phyloP scores from a whole-genome alignment of 495 filamentous ascomycete genomes.

The Trichoderma gamsii region DNA sequence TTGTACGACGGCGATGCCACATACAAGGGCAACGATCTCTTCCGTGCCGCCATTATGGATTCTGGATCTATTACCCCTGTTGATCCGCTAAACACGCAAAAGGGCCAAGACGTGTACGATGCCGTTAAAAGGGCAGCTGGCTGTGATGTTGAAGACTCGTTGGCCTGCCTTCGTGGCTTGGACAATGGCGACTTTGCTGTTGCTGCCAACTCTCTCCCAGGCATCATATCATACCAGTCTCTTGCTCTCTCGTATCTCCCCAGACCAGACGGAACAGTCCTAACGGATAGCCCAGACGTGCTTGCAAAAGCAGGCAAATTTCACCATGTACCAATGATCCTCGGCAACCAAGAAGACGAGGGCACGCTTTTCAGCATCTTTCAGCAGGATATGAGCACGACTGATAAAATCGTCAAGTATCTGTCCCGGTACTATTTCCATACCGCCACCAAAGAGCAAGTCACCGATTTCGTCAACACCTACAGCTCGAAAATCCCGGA shows the following conservation, averaged over 20 bases:
- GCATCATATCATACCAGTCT: slow-evolving; percentile 55
- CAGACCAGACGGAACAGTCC: slow-evolving; percentile 53
- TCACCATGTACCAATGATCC: slow-evolving; percentile 51
- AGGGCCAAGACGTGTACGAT: slow-evolving; percentile 49
- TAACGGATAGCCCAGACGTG: slow-evolving; percentile 52
- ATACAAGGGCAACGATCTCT: slow-evolving; percentile 47
- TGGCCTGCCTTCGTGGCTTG: slow-evolving; percentile 46
- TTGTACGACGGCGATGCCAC: slow-evolving; percentile 47
- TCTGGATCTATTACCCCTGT: slow-evolving; percentile 49
- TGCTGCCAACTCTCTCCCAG: slow-evolving; percentile 61
- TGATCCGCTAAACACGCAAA: slow-evolving; percentile 43
- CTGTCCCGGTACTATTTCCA: slow-evolving; percentile 52
- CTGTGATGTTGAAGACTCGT: slow-evolving; percentile 41
- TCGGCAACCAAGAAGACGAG: slow-evolving; percentile 55
- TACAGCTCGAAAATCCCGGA: slow-evolving; percentile 46
- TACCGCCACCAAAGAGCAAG: slow-evolving; percentile 33
- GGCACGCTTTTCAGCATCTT: slow-evolving; percentile 57
- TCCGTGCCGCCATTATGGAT: slow-evolving; percentile 53
- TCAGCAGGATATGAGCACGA: slow-evolving; percentile 57
- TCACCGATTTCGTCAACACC: slow-evolving; percentile 49
- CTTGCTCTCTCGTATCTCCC: slow-evolving; percentile 60
- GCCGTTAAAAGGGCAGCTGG: slow-evolving; percentile 42
- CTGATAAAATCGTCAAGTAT: slow-evolving; percentile 52
- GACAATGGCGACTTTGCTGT: slow-evolving; percentile 47
- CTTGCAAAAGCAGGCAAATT: slow-evolving; percentile 46